phyloP scores from a whole-genome alignment of 139 green algal genomes.

The Chlorella sp. region DNA sequence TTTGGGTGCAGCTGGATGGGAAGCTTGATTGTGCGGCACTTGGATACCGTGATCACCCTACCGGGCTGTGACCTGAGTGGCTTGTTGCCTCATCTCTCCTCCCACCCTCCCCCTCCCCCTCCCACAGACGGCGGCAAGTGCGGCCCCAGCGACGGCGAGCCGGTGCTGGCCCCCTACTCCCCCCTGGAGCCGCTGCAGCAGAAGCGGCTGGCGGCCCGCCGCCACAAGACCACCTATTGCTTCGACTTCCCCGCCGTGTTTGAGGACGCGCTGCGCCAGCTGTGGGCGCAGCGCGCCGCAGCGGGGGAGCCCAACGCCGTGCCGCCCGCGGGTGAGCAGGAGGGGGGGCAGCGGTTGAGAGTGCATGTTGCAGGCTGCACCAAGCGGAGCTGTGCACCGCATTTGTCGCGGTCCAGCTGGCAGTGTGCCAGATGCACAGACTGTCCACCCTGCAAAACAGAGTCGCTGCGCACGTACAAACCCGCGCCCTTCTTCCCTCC shows the following conservation, averaged over 20 bases:
- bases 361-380: too few species aligned
- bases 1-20: not conserved
- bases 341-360: not conserved
- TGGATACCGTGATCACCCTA: too few species aligned
- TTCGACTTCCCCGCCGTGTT: constrained; percentile 98
- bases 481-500: not conserved
- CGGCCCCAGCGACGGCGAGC: constrained; percentile 57
- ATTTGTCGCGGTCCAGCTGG: too few species aligned
- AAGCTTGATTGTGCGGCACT: too few species aligned
- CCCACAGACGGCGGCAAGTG: not conserved
- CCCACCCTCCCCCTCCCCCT: not conserved
- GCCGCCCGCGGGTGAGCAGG: constrained; percentile 40
- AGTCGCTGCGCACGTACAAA: not conserved
- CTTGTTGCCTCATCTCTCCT: not conserved
- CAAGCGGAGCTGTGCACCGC: too few species aligned
- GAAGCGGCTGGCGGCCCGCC: constrained; percentile 78
- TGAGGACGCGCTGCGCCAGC: constrained; percentile 81
- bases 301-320: constrained; percentile 52
- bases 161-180: constrained; percentile 75
- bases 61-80: too few species aligned
- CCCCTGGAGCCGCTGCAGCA: constrained; percentile 82
- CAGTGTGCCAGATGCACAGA: not conserved
- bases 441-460: not conserved
- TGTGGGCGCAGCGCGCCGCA: constrained; percentile 72
- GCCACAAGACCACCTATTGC: constrained; percentile 90